A percentile compares a stretch with the other conserved stretches of the same genome.
Conservation (phyloP, 176 grass and related monocot species). For the Areca catechu region DNA sequence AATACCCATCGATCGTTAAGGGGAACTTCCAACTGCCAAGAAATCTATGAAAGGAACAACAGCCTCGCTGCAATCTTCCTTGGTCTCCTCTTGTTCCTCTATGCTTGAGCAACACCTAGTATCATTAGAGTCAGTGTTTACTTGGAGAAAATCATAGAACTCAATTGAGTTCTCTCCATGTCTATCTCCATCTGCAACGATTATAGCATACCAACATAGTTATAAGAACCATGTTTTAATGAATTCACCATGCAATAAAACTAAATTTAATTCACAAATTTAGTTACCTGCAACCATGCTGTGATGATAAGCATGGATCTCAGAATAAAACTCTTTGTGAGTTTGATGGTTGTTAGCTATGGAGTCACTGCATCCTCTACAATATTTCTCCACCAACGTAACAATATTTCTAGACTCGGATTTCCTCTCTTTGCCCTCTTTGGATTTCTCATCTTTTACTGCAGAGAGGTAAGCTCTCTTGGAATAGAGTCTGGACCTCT, state of each 20-base stretch:
- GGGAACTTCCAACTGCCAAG: constrained; percentile 70
- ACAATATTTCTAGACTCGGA: neutral
- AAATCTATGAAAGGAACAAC: constrained; percentile 74
- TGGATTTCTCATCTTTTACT: neutral
- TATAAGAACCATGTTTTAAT: neutral
- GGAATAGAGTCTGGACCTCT: neutral
- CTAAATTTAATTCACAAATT: neutral
- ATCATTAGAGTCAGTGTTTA: constrained; percentile 46
- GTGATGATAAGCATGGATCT: neutral
- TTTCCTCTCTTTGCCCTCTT: neutral
- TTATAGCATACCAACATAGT: neutral
- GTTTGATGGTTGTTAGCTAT: neutral
- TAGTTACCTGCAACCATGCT: neutral
- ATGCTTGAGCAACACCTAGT: constrained; percentile 70
- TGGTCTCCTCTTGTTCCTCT: constrained; percentile 61
- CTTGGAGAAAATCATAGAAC: constrained; percentile 1
- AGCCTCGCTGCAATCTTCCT: constrained; percentile 32
- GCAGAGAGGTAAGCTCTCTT: neutral
- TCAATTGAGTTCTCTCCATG: neutral
- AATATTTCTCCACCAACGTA: neutral
- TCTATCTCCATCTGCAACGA: neutral
- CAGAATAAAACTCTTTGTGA: neutral
- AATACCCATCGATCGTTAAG: neutral
- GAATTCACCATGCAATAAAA: neutral
- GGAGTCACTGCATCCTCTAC: neutral